Base-by-base conservation (phyloP, 2,329 filamentous ascomycete species). In the Penicillium sumatraense region DNA sequence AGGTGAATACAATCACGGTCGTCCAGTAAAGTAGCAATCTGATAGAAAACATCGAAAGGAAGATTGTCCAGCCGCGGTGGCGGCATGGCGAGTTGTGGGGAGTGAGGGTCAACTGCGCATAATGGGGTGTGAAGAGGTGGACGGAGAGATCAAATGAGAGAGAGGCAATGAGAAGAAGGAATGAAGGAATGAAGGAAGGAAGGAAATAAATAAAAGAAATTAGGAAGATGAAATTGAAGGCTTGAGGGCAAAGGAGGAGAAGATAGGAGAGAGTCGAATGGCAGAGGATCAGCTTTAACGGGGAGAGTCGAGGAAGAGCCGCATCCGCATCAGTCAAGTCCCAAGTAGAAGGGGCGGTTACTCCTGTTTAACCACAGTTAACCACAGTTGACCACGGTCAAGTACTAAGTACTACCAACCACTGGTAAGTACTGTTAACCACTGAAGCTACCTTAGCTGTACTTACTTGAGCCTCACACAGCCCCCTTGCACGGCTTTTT, bases 31-130 rank as follows among this genome's bases (percentile, higher is more conserved):
- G 75, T 75, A 7, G 81, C 78, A 49, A 90, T 81, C 49, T 83
- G 79, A 47, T 83, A 82, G 24, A 89, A 72, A n/a, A 90, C 76
- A 71, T 90, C 88, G 65, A 83, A 86, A 0, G 88, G 87, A 11
- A 90, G 71, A 26, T 65, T 61, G 55, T 80, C 75, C 40, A 83
- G 67, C 49, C 63, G 68, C 54, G 40, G 40, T 18, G 57, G n/a
- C 29, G 33, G 36, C 49, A 58, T 61, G 53, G 27, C 33, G 45
- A 45, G 33, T n/a, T n/a, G n/a, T n/a, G 14, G 24, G 23, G 23
- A 26, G 9, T 4, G 14, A 3, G 11, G 8, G 26, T 29, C n/a
- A 46, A 24, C 9, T 8, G 26, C 13, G 26, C 24, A 46, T 31
- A 18, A 46, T 46, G 14, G 14, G 18, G 20, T 21, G 21, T 8